Base-by-base conservation (phyloP, 768 basidiomycete species). In the Arthromyces matolae region DNA sequence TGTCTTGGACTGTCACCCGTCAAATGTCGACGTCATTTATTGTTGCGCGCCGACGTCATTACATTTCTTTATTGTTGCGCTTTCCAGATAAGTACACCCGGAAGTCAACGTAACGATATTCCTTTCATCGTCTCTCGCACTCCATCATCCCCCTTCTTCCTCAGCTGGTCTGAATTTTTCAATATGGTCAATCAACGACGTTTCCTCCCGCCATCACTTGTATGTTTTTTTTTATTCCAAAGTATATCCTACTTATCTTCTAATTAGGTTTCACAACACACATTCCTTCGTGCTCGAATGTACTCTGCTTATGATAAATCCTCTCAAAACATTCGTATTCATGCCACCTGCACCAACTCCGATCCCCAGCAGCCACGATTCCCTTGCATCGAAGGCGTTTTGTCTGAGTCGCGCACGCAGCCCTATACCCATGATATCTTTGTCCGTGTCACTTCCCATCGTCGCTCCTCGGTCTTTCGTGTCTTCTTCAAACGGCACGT, bases 401-500 rank as follows among this genome's bases (percentile, higher is more conserved):
- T 45, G 13, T 18, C 16, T 12, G 32, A 18, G 14, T 22, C 43
- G 8, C 14, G 9, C 23, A 4, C 9, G 5, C 43, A 45, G 20
- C 22, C 31, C 8, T 24, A 45, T 19, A 13, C 35, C 5, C 29
- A 34, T 16, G 29, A 45, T 22, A 24, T 45, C 19, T 45, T 45
- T 45, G 19, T 36, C 4, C 5, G 8, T 5, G 8, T 33, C 29
- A 12, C 19, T 8, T 8, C 19, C 34, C 29, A 22, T 4, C n/a
- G n/a, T n/a, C 43, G 34, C 37, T 23, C 13, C 12, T 8, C 20
- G n/a, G 7, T 39, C 8, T 42, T 42, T 28, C 42, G 42, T 10
- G 42, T 42, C 16, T 42, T 42, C 42, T 29, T 42, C 23, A 42
- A 42, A 27, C 8, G 20, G 8, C 42, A 42, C 23, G 24, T 42